Evolutionary conservation across 1,284 basidiomycete genomes (phyloP).

Genomic region (Apiotrichum laibachii): DNA sequence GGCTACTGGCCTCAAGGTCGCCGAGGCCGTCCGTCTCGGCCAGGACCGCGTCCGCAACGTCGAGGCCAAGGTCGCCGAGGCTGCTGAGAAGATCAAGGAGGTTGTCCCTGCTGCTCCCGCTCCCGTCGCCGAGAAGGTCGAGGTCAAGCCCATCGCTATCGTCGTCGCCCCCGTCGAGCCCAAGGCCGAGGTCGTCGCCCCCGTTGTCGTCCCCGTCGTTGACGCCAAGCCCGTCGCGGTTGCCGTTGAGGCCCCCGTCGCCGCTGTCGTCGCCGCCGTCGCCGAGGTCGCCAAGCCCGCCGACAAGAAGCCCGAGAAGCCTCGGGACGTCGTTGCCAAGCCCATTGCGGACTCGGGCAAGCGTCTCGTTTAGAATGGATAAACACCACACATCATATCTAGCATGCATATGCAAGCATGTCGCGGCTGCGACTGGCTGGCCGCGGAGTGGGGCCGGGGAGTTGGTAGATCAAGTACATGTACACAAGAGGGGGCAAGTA

Average conservation of each 20-base stretch:
- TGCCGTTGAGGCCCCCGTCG: slow-evolving; percentile 21
- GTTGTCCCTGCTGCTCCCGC: slow-evolving; percentile 1
- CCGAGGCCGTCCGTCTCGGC: slow-evolving; percentile 59
- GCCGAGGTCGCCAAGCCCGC: not conserved
- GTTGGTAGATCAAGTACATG: no score
- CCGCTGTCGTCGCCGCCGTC: not conserved
- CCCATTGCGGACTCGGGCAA: slow-evolving; percentile 17
- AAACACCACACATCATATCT: not conserved
- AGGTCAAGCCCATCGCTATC: slow-evolving; percentile 8
- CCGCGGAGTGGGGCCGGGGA: no score
- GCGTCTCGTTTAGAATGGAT: slow-evolving; percentile 28
- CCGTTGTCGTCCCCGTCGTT: slow-evolving; percentile 47
- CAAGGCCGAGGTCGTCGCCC: slow-evolving; percentile 30
- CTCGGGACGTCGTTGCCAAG: slow-evolving; percentile 8
- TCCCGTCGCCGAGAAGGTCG: not conserved
- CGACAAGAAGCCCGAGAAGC: slow-evolving; percentile 10
- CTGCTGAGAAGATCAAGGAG: slow-evolving; percentile 20
- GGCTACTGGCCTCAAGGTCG: slow-evolving; percentile 67
- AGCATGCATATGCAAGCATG: slow-evolving; percentile 19
- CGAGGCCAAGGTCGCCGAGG: slow-evolving; percentile 15
- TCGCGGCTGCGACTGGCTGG: not conserved
- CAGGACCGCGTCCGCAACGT: slow-evolving; percentile 27
- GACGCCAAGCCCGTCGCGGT: slow-evolving; percentile 33
- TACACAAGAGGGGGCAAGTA: no score
- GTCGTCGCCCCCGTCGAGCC: slow-evolving; percentile 17